Evolutionary conservation across 2,329 filamentous ascomycete species (phyloP).

Genomic region (Fonsecaea monophora): DNA sequence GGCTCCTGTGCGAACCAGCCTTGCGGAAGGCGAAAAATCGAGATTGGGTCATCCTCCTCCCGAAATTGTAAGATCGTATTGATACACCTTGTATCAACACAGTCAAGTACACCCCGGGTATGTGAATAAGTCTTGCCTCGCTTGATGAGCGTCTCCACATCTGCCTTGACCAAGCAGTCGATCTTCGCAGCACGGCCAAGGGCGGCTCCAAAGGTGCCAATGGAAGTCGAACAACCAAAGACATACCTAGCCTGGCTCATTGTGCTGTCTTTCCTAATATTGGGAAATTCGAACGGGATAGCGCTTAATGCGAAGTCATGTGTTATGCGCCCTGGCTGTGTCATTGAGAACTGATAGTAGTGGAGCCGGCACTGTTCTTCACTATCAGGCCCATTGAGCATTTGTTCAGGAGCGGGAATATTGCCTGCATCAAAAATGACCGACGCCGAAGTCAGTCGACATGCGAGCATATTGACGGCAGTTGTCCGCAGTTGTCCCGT

Average conservation of each 20-base stretch:
- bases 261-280: constrained; percentile 59
- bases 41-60: constrained; percentile 62
- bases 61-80: constrained; percentile 57
- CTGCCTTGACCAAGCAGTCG: constrained; percentile 68
- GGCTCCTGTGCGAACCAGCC: constrained; percentile 72
- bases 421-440: constrained; percentile 71
- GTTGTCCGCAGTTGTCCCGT: constrained; percentile 43
- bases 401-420: constrained; percentile 60
- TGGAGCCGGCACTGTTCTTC: constrained; percentile 74
- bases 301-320: constrained; percentile 70
- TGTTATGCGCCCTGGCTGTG: constrained; percentile 51
- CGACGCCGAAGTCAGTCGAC: constrained; percentile 70
- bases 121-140: constrained; percentile 58
- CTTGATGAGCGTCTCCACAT: constrained; percentile 61
- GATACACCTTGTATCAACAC: constrained; percentile 65
- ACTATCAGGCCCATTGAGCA: constrained; percentile 45
- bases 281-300: constrained; percentile 73
- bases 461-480: constrained; percentile 69
- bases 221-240: constrained; percentile 70
- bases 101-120: constrained; percentile 60
- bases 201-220: constrained; percentile 64
- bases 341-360: constrained; percentile 66
- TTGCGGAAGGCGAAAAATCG: constrained; percentile 66
- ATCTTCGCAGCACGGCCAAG: constrained; percentile 71
- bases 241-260: constrained; percentile 68